Conservation (phyloP, 2,329 filamentous ascomycete genomes). For the Capronia americana region DNA sequence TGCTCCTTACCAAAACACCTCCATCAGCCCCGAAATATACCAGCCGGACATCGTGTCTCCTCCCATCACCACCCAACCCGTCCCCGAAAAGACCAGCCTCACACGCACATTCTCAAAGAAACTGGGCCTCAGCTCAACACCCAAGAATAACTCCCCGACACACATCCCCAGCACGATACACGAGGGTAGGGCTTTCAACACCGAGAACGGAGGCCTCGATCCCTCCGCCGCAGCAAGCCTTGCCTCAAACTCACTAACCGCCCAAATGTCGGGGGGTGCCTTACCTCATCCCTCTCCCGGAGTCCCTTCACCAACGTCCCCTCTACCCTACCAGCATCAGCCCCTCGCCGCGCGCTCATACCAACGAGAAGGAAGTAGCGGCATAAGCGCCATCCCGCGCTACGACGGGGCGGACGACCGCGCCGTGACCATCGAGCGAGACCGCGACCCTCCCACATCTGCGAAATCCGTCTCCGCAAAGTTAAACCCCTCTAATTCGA, state of each 20-base stretch:
- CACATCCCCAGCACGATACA: constrained; percentile 70
- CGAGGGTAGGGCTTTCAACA: constrained; percentile 64
- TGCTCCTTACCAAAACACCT: constrained; percentile 44
- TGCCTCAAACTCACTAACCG: constrained; percentile 73
- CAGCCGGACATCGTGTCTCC: constrained; percentile 42
- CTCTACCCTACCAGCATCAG: constrained; percentile 49
- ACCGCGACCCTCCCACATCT: constrained; percentile 42
- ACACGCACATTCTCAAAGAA: constrained; percentile 79
- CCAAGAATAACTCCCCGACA: constrained; percentile 77
- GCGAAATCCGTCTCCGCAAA: constrained; percentile 37
- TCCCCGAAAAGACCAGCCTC: constrained; percentile 59
- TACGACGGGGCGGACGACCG: constrained; percentile 51
- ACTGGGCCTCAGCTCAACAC: constrained; percentile 69
- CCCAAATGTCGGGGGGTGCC: constrained; percentile 67
- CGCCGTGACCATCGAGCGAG: constrained; percentile 41
- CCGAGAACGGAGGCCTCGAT: constrained; percentile 62
- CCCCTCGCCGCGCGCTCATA: constrained; percentile 55
- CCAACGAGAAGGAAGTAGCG: constrained; percentile 43
- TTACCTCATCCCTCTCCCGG: constrained; percentile 62
- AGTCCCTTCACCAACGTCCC: constrained; percentile 55
- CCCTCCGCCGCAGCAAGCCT: constrained; percentile 72
- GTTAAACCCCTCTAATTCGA: constrained; percentile 34
- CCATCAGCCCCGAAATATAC: constrained; percentile 43
- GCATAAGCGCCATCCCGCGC: constrained; percentile 39
- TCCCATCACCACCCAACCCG: constrained; percentile 37